Evolutionary conservation across 495 filamentous ascomycete genomes (phyloP), one percentile per base, ranked within the genome.

Genomic region (Penicillium ochrochloron): DNA sequence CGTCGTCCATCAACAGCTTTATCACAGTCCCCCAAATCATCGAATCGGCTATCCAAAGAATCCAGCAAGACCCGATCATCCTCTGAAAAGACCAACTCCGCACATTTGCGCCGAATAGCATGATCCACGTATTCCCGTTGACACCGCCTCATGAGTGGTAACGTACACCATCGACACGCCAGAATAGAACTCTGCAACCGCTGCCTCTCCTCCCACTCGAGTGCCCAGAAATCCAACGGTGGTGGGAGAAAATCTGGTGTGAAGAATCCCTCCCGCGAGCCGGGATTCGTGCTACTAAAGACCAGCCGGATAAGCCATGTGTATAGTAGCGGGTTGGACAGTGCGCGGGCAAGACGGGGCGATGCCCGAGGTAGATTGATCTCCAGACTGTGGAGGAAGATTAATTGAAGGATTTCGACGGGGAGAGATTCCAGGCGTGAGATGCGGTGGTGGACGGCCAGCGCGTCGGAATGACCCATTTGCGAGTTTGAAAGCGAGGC

Each of bases 331-430:
- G 69, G 70, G n/a, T 70, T 67, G 39, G 78, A 79, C 8, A 82
- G 73, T 17, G 70, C 67, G 31, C 66, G 52, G 35, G 75, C 64
- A 31, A 81, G 63, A 35, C 66, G 60, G 2, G 72, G 67, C 3
- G 83, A 84, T 10, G 80, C 74, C 44, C 77, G 76, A 1, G 84
- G 82, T 9, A 88, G 77, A 56, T 81, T 81, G 56, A 85, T 56
- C 66, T 86, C 83, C 34, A 84, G 66, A 64, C 76, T 74, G 52
- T 81, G 68, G 19, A 84, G 72, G 66, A 85, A 86, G 51, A 87
- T 83, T 37, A 70, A 69, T 66, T 85, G 75, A 10, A 88, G 59
- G 25, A 88, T 69, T 66, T 88, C 85, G 11, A 75, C 76, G 11
- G 84, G 85, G 3, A 88, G 73, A 29, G 64, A 65, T 64, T 88